Evolutionary conservation across 164 flowering plant genomes (phyloP).

Genomic region (Brasenia schreberi): DNA sequence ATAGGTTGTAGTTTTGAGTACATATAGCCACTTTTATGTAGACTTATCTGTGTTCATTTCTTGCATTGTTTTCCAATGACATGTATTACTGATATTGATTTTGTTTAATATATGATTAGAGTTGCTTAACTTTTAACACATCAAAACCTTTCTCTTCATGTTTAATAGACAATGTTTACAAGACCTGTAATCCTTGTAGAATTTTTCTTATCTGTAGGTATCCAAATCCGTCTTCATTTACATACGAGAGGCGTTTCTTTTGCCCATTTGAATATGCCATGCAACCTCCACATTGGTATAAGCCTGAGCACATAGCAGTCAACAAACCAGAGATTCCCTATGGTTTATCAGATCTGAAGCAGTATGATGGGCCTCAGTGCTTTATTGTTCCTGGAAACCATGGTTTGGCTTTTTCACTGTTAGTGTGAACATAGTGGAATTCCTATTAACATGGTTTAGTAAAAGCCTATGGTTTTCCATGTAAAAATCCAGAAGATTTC

Average conservation of each 20-base stretch:
- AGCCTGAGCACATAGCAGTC: conserved; percentile 70
- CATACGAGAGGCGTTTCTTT: conserved; percentile 86
- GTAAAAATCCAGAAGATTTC: neutral
- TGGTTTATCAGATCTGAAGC: conserved; percentile 52
- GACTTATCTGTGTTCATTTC: too few relatives aligned
- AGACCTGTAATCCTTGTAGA: neutral
- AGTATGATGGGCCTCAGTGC: conserved; percentile 92
- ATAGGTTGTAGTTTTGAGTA: too few relatives aligned
- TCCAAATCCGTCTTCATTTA: conserved; percentile 94
- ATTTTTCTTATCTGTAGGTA: conserved; percentile 34
- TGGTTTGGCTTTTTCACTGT: conserved; percentile 26
- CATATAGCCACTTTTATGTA: too few relatives aligned
- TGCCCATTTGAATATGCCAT: conserved; percentile 97
- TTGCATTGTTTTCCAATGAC: too few relatives aligned
- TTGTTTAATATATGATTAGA: too few relatives aligned
- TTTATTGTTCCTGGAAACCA: conserved; percentile 97
- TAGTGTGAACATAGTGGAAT: neutral
- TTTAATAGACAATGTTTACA: neutral
- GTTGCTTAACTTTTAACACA: too few relatives aligned
- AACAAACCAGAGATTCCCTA: conserved; percentile 89
- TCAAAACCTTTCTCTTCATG: too few relatives aligned
- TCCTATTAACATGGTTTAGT: too few relatives aligned
- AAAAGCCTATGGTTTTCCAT: neutral
- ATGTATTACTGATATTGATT: too few relatives aligned
- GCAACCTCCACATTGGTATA: conserved; percentile 91